Base-by-base conservation (phyloP, 305 asterid genomes). In the Euphrasia arctica region DNA sequence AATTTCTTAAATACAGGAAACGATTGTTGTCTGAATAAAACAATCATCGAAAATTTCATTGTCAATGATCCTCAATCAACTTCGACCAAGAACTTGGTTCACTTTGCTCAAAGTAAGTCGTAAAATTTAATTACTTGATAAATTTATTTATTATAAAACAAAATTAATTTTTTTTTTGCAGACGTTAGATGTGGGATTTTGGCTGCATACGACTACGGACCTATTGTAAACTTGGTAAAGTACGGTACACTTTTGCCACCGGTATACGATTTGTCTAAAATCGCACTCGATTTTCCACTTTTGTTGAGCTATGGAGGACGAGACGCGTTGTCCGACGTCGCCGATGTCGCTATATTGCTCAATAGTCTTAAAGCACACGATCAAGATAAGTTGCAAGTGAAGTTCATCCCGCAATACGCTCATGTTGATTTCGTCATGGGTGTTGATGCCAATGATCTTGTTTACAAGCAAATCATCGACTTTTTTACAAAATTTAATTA, bases 371-470 rank as follows among this genome's bases (percentile, higher is more conserved):
- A 72, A 60, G n/a, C 36, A 0, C 87, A 80, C 34, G 72, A 80
- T 47, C 63, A 34, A 6, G 72, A 69, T 32, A 85, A 79, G 75
- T 60, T 85, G 29, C 74, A 75, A 29, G 80, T 82, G 14, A 76
- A 73, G 32, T 81, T 59, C 54, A 58, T 83, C 58, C 47, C 79
- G 27, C 68, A 83, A 0, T 86, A 74, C 60, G 90, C 88, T 14
- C 94, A 86, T 75, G 86, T 74, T 4, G 94, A 86, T 70, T 86
- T 81, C 62, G 64, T 83, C 0, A 67, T 83, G 79, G 85, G 80
- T 0, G 68, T 67, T 0, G 76, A 73, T 9, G 88, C 94, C 0
- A 76, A 74, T 9, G 79, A 79, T 9, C 3, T 77, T 22, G 75
- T 86, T 3, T 83, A 78, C 65, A 71, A 65, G n/a, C 73, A 79